Evolutionary conservation across 2,329 filamentous ascomycete species (phyloP).

Genomic region (Fusarium beomiforme): DNA sequence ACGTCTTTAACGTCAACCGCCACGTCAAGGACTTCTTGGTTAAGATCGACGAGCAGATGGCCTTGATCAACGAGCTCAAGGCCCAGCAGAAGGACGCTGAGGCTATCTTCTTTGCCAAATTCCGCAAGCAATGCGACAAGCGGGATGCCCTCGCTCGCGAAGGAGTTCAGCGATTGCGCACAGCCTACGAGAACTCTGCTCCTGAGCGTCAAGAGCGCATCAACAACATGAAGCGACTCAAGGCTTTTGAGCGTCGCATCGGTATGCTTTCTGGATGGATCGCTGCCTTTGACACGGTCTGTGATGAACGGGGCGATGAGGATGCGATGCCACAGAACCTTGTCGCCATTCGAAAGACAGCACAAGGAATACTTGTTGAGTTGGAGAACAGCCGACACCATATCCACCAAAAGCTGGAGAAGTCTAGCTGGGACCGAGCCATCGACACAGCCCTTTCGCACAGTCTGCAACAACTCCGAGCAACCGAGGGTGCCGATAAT

Average conservation of each 20-base stretch:
- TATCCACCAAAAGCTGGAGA: slow-evolving; percentile 84
- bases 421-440: slow-evolving; percentile 85
- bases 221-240: slow-evolving; percentile 81
- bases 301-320: slow-evolving; percentile 65
- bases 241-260: slow-evolving; percentile 85
- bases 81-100: slow-evolving; percentile 93
- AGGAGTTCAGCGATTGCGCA: slow-evolving; percentile 80
- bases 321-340: slow-evolving; percentile 75
- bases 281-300: slow-evolving; percentile 86
- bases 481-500: slow-evolving; percentile 58
- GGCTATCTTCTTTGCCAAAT: slow-evolving; percentile 82
- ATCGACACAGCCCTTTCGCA: slow-evolving; percentile 90
- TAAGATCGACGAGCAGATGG: slow-evolving; percentile 99
- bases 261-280: slow-evolving; percentile 91
- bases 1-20: slow-evolving; percentile 98
- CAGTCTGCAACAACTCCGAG: slow-evolving; percentile 80
- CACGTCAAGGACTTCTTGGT: slow-evolving; percentile 99
- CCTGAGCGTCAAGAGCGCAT: slow-evolving; percentile 82
- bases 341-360: slow-evolving; percentile 83
- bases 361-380: slow-evolving; percentile 87
- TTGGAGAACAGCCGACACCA: slow-evolving; percentile 91
- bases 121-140: slow-evolving; percentile 90
- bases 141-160: slow-evolving; percentile 79
- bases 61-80: slow-evolving; percentile 94
- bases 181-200: slow-evolving; percentile 83